Conservation (phyloP, 176 grass and related monocot species). For the Eleusine indica region DNA sequence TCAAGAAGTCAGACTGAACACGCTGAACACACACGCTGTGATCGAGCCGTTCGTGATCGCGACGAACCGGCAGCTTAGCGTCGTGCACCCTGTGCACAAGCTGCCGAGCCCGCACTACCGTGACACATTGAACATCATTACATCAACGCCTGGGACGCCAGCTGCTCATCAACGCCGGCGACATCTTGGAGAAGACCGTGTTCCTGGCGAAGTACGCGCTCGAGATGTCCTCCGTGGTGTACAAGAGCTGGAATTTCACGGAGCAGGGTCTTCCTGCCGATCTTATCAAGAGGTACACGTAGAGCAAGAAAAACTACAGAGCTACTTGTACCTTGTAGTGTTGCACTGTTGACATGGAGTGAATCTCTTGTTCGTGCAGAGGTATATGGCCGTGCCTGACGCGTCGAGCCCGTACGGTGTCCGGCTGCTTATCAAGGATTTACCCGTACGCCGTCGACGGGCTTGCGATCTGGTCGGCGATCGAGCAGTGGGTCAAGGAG, state of each 20-base stretch:
- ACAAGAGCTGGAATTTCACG: conserved; percentile 66
- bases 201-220: conserved; percentile 72
- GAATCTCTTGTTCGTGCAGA: not conserved
- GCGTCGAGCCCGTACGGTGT: not conserved
- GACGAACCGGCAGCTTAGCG: conserved; percentile 72
- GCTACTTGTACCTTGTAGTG: too few species aligned
- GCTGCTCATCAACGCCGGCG: conserved; percentile 76
- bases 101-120: conserved; percentile 76
- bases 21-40: conserved; percentile 78
- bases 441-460: not conserved
- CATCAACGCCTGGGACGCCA: conserved; percentile 66
- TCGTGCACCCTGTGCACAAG: conserved; percentile 76
- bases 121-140: conserved; percentile 76
- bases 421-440: not conserved
- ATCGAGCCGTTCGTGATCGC: conserved; percentile 86
- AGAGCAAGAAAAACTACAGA: not conserved
- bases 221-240: conserved; percentile 56
- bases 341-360: too few species aligned
- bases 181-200: conserved; percentile 70
- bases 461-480: not conserved
- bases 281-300: conserved; percentile 52
- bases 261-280: conserved; percentile 70
- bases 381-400: not conserved
- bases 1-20: conserved; percentile 73
- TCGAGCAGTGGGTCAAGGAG: not conserved